phyloP scores from a whole-genome alignment of 768 basidiomycete species.

The Lentinus brumalis region DNA sequence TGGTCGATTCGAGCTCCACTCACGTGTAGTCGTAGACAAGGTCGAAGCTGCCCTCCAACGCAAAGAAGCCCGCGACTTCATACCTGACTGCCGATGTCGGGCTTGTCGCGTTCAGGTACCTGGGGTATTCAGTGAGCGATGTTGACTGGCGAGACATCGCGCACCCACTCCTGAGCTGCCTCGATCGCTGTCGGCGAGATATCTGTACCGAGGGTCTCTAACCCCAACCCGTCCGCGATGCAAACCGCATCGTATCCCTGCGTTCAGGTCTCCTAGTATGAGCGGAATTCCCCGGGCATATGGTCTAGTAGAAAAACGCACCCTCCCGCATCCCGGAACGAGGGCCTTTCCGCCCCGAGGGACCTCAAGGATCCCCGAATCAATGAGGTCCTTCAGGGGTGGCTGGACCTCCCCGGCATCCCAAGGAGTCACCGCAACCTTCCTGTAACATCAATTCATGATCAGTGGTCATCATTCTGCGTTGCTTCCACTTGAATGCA shows the following conservation, averaged over 20 bases:
- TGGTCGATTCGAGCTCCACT: not conserved
- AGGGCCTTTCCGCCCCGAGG: conserved; percentile 47
- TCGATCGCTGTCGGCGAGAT: conserved; percentile 56
- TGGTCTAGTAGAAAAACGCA: too few species aligned
- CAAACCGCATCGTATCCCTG: conserved; percentile 66
- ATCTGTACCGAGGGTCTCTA: conserved; percentile 56
- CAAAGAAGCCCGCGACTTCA: conserved; percentile 56
- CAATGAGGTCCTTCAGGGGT: conserved; percentile 52
- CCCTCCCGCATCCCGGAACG: conserved; percentile 61
- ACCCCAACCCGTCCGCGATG: conserved; percentile 50
- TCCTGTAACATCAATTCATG: conserved; percentile 30
- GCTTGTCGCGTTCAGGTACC: not conserved
- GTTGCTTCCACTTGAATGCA: too few species aligned
- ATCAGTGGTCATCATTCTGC: too few species aligned
- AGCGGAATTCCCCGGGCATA: too few species aligned
- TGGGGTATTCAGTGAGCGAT: not conserved
- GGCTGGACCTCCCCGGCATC: conserved; percentile 58
- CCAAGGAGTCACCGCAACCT: conserved; percentile 61
- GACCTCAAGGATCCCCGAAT: conserved; percentile 45
- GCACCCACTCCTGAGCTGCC: conserved; percentile 19
- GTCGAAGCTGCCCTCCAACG: conserved; percentile 42
- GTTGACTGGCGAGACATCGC: too few species aligned
- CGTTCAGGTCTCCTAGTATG: too few species aligned
- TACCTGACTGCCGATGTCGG: conserved; percentile 37
- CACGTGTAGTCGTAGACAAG: conserved; percentile 70